These are phyloP conservation scores for Diaporthe humulicola DNA, from an alignment of 2,329 filamentous ascomycete genomes.

Conservation along the genomic window DNA sequence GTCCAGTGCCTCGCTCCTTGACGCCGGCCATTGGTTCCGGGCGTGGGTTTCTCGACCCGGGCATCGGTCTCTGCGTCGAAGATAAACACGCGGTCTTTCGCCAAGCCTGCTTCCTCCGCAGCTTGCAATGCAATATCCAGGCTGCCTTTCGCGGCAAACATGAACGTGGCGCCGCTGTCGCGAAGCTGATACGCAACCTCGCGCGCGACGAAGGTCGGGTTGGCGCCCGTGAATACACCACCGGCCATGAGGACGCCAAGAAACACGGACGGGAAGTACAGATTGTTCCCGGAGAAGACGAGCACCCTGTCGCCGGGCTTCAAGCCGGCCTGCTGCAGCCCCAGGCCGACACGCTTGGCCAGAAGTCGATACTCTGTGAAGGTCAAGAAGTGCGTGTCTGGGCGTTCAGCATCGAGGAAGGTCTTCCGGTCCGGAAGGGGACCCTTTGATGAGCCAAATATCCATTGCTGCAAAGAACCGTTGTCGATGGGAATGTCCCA, in stretches of 20 bases:
- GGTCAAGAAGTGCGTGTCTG: conserved; percentile 77
- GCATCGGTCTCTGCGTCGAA: conserved; percentile 69
- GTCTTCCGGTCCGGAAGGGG: conserved; percentile 58
- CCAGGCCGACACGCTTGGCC: conserved; percentile 79
- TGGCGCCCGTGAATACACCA: conserved; percentile 78
- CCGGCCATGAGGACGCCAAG: conserved; percentile 83
- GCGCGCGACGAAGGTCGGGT: conserved; percentile 66
- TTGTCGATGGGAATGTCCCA: conserved; percentile 59
- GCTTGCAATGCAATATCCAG: conserved; percentile 77
- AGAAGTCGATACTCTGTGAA: conserved; percentile 75
- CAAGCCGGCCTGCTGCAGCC: conserved; percentile 74
- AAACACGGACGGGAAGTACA: conserved; percentile 80
- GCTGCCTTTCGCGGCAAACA: conserved; percentile 73
- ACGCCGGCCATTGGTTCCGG: conserved; percentile 43
- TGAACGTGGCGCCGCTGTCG: conserved; percentile 76
- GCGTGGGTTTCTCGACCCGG: conserved; percentile 41
- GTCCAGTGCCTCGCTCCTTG: conserved; percentile 73
- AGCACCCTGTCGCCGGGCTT: conserved; percentile 78
- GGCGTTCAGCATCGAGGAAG: conserved; percentile 75
- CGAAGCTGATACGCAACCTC: conserved; percentile 83
- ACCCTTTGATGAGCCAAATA: conserved; percentile 63
- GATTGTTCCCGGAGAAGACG: conserved; percentile 79
- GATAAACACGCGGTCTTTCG: conserved; percentile 69
- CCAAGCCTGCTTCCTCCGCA: conserved; percentile 69
- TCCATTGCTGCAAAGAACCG: conserved; percentile 67